A percentile compares a stretch with the other conserved stretches of the same genome.
Evolutionary conservation across 495 filamentous ascomycete species (phyloP).

Genomic region (Paragyromitra xinjiangensis): DNA sequence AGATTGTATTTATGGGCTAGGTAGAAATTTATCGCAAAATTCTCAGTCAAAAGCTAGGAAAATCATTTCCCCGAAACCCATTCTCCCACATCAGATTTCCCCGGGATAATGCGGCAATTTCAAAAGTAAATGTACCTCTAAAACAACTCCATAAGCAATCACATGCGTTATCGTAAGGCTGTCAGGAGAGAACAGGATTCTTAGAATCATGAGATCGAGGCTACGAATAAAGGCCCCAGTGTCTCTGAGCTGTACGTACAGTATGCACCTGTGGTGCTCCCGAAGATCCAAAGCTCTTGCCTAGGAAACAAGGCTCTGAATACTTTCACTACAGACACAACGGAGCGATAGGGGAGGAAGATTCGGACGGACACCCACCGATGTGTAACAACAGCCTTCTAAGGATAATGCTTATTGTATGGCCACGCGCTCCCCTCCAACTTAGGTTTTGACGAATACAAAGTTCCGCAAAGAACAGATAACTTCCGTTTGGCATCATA

Average conservation of each 20-base stretch:
- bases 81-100: not conserved
- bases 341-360: not conserved
- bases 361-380: not conserved
- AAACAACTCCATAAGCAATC: not conserved
- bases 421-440: not conserved
- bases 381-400: not conserved
- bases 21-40: not conserved
- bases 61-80: not conserved
- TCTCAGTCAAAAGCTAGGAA: not conserved
- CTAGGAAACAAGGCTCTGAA: not conserved
- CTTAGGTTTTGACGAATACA: not conserved
- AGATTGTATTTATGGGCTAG: conserved; percentile 24
- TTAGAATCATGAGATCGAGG: not conserved
- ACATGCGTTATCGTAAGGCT: not conserved
- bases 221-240: not conserved
- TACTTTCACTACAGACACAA: not conserved
- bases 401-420: not conserved
- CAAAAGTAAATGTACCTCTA: not conserved
- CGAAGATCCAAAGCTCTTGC: not conserved
- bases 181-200: not conserved
- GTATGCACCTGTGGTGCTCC: not conserved
- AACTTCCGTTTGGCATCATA: no score
- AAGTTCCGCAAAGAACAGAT: not conserved
- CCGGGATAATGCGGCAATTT: not conserved
- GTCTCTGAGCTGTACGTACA: conserved; percentile 2